These are phyloP conservation scores for Yarrowia sp. DNA, from an alignment of 805 yeast species.

Conservation along the genomic window DNA sequence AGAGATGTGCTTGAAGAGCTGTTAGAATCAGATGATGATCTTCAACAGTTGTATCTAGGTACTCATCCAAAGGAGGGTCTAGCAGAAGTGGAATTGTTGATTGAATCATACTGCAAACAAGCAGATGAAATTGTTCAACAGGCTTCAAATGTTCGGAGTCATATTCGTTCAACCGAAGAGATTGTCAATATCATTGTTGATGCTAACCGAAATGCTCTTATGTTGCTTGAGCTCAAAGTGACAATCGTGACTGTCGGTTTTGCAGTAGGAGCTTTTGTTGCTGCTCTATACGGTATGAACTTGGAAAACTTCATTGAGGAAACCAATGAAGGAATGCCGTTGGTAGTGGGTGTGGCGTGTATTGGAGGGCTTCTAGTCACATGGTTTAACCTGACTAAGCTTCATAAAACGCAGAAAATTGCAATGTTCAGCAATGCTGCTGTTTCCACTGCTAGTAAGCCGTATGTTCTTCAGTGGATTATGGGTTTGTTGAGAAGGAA, in stretches of 20 bases:
- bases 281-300: conserved; percentile 95
- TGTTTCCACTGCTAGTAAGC: not conserved
- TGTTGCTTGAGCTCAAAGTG: conserved; percentile 81
- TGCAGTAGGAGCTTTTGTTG: conserved; percentile 75
- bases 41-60: conserved; percentile 6
- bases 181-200: conserved; percentile 90
- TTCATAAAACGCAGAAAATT: conserved; percentile 66
- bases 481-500: not conserved
- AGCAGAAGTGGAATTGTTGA: conserved; percentile 81
- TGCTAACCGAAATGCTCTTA: conserved; percentile 87
- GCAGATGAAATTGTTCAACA: conserved; percentile 93
- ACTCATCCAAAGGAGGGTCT: conserved; percentile 54
- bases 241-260: conserved; percentile 79
- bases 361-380: conserved; percentile 50
- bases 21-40: conserved; percentile 71
- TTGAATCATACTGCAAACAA: conserved; percentile 88
- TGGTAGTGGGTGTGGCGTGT: conserved; percentile 50
- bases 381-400: conserved; percentile 51
- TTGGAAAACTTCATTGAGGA: conserved; percentile 90
- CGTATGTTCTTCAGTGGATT: not conserved
- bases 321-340: conserved; percentile 58
- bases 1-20: conserved; percentile 80
- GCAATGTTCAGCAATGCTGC: conserved; percentile 48
- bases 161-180: conserved; percentile 90
- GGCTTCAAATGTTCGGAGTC: conserved; percentile 70